These are phyloP conservation scores for Pluteus cervinus DNA, from an alignment of 768 basidiomycete genomes.

Conservation along the genomic window DNA sequence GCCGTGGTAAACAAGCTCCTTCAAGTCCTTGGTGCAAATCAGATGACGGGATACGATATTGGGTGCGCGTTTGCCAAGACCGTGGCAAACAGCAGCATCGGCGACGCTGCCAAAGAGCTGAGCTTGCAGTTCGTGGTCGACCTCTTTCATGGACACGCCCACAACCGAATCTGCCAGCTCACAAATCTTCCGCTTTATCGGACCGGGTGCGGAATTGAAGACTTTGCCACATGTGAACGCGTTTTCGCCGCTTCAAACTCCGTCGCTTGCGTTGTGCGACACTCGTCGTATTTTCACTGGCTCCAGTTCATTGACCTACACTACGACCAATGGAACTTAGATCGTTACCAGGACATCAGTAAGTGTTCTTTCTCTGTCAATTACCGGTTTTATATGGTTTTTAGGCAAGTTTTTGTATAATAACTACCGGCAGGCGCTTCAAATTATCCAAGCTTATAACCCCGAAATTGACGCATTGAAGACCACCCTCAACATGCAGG, in stretches of 20 bases:
- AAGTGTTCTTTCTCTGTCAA: background rate
- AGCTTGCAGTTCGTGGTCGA: background rate
- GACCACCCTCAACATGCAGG: background rate
- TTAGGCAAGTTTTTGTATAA: constrained; percentile 6
- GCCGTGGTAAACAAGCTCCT: constrained; percentile 1
- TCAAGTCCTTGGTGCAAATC: background rate
- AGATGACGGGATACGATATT: constrained; percentile 1
- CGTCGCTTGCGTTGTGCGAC: constrained; percentile 3
- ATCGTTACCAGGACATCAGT: constrained; percentile 7
- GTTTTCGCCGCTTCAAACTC: constrained; percentile 8
- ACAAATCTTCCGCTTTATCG: constrained; percentile 6
- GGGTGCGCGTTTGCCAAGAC: constrained; percentile 3
- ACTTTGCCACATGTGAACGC: constrained; percentile 11
- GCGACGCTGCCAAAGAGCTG: background rate
- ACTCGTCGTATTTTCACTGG: constrained; percentile 7
- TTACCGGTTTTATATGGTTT: background rate
- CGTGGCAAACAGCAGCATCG: background rate
- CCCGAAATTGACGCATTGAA: background rate
- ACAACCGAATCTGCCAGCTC: constrained; percentile 8
- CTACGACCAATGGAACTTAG: constrained; percentile 7
- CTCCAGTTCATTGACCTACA: constrained; percentile 9
- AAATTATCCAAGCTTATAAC: background rate
- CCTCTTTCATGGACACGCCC: constrained; percentile 9
- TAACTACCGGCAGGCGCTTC: constrained; percentile 2
- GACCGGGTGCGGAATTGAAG: constrained; percentile 7